phyloP scores from a whole-genome alignment of 176 grass and related monocot species.

The Cenchrus americanus region DNA sequence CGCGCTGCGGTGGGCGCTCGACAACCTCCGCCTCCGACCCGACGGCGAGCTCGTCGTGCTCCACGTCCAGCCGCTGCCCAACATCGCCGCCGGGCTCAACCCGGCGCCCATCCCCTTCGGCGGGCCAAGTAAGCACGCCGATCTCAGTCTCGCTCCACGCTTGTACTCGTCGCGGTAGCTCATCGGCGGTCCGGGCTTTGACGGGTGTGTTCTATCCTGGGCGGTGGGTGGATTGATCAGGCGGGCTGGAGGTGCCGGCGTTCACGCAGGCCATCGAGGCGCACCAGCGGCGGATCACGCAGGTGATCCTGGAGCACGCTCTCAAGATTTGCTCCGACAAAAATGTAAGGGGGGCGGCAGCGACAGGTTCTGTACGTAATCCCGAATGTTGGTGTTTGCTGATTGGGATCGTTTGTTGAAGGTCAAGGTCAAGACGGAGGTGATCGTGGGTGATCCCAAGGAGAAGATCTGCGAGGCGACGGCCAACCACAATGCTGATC shows the following conservation, averaged over 20 bases:
- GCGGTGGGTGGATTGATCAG: conserved; percentile 37
- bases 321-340: conserved; percentile 81
- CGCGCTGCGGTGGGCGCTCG: conserved; percentile 82
- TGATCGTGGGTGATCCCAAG: conserved; percentile 91
- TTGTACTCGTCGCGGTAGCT: neutral
- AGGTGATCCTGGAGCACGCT: conserved; percentile 86
- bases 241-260: conserved; percentile 79
- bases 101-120: conserved; percentile 90
- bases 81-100: conserved; percentile 77
- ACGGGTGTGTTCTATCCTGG: conserved; percentile 6
- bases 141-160: neutral
- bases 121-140: conserved; percentile 69
- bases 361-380: neutral
- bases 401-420: conserved; percentile 38
- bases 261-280: conserved; percentile 90
- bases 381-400: neutral
- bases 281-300: conserved; percentile 84
- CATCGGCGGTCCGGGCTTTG: neutral
- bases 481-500: conserved; percentile 70
- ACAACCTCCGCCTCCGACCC: conserved; percentile 77
- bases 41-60: conserved; percentile 75
- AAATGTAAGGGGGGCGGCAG: conserved; percentile 52
- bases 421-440: conserved; percentile 83
- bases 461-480: conserved; percentile 82
- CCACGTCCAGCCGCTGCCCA: conserved; percentile 74